Conservation (phyloP, 768 basidiomycete species). For the Hydnum rufescens region DNA sequence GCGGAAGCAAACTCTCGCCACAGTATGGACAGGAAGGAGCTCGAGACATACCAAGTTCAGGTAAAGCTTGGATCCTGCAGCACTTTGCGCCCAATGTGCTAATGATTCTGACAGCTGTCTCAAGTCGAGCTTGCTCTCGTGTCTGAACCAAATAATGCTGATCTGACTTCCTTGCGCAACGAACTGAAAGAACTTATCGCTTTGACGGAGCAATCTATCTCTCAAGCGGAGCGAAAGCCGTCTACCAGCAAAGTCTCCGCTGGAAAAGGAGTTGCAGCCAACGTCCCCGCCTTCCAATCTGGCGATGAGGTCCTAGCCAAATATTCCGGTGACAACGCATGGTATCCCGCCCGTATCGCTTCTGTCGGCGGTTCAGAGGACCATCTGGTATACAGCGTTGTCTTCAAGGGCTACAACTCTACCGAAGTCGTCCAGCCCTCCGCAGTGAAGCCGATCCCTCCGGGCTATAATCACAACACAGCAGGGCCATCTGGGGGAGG, state of each 20-base stretch:
- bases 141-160: slow-evolving; percentile 51
- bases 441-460: slow-evolving; percentile 50
- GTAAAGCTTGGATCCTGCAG: not conserved
- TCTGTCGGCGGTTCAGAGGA: slow-evolving; percentile 64
- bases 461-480: slow-evolving; percentile 19
- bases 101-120: slow-evolving; percentile 33
- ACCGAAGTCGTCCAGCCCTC: slow-evolving; percentile 63
- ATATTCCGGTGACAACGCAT: slow-evolving; percentile 65
- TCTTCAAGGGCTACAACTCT: slow-evolving; percentile 82
- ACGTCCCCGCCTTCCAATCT: slow-evolving; percentile 31
- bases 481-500: slow-evolving; percentile 12
- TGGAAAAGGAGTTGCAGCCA: not conserved
- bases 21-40: slow-evolving; percentile 42
- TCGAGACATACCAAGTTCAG: slow-evolving; percentile 67
- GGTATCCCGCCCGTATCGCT: slow-evolving; percentile 80
- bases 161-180: slow-evolving; percentile 49
- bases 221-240: slow-evolving; percentile 34
- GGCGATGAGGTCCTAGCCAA: slow-evolving; percentile 76
- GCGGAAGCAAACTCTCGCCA: too few relatives aligned
- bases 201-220: slow-evolving; percentile 52
- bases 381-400: slow-evolving; percentile 70
- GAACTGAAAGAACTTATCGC: slow-evolving; percentile 71
- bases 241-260: slow-evolving; percentile 37
- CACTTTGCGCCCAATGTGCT: not conserved
- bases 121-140: slow-evolving; percentile 68